These are phyloP conservation scores for Dioszegia hungarica DNA, from an alignment of 768 basidiomycete genomes.

Conservation along the genomic window DNA sequence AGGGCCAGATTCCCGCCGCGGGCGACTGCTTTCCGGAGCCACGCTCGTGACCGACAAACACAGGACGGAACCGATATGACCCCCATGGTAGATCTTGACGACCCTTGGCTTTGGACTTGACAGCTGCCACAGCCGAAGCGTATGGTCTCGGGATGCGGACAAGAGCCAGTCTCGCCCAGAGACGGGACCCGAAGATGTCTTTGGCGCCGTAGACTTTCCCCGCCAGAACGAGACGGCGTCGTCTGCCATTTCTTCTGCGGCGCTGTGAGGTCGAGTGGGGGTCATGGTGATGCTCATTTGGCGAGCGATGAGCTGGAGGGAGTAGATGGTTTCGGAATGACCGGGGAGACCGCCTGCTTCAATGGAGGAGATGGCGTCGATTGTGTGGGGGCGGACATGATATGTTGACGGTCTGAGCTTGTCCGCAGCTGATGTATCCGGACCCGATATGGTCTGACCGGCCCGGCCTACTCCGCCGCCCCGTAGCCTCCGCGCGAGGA, in stretches of 20 bases:
- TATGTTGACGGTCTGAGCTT: not conserved
- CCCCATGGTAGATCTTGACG: constrained; percentile 41
- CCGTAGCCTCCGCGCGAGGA: constrained; percentile 21
- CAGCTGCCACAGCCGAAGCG: constrained; percentile 39
- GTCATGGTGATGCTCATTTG: constrained; percentile 27
- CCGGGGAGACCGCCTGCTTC: constrained; percentile 41
- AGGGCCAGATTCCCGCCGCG: not conserved
- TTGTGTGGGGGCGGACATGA: constrained; percentile 10
- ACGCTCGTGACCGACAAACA: constrained; percentile 20
- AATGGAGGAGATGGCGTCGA: constrained; percentile 36
- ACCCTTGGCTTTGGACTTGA: constrained; percentile 24
- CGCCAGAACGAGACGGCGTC: not conserved
- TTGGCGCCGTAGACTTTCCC: not conserved
- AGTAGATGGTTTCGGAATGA: constrained; percentile 43
- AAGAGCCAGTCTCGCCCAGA: constrained; percentile 41
- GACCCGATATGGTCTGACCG: not conserved
- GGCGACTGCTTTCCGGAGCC: not conserved
- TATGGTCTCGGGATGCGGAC: constrained; percentile 44
- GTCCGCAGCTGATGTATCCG: not conserved
- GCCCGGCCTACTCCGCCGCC: not conserved
- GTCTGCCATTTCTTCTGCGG: not conserved
- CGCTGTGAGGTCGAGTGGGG: not conserved
- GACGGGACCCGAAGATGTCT: not conserved
- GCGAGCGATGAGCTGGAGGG: constrained; percentile 34
- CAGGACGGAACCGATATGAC: constrained; percentile 41